These are phyloP conservation scores for Chaetomium strumarium DNA, from an alignment of 2,329 filamentous ascomycete genomes.

Conservation along the genomic window DNA sequence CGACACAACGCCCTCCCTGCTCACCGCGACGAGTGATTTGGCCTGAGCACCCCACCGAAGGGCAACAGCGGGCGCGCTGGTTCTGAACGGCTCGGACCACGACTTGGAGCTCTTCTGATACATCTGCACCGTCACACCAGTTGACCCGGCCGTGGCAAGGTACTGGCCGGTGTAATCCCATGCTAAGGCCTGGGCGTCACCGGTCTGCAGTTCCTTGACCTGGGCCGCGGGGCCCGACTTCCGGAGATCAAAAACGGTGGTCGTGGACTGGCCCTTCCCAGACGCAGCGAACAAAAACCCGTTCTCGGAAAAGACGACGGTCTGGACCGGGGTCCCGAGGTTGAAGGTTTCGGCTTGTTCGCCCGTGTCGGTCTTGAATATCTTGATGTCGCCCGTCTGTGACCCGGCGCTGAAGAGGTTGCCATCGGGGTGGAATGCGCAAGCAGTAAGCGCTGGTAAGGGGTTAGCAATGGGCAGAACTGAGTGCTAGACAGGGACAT, in stretches of 20 bases:
- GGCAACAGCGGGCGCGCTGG: slow-evolving; percentile 61
- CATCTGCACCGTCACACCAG: slow-evolving; percentile 80
- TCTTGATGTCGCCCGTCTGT: slow-evolving; percentile 72
- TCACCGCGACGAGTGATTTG: slow-evolving; percentile 68
- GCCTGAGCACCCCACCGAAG: slow-evolving; percentile 74
- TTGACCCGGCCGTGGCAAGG: slow-evolving; percentile 72
- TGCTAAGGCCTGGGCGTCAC: slow-evolving; percentile 67
- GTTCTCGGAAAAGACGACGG: slow-evolving; percentile 87
- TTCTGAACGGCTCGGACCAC: slow-evolving; percentile 82
- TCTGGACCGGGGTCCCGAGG: slow-evolving; percentile 63
- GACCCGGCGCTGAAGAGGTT: slow-evolving; percentile 84
- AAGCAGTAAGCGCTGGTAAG: slow-evolving; percentile 61
- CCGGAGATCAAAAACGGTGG: slow-evolving; percentile 87
- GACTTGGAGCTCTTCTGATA: slow-evolving; percentile 81
- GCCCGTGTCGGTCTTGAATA: slow-evolving; percentile 81
- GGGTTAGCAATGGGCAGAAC: background rate
- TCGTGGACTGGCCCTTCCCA: slow-evolving; percentile 67
- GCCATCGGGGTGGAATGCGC: slow-evolving; percentile 93
- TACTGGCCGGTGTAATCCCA: slow-evolving; percentile 98
- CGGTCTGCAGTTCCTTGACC: slow-evolving; percentile 81
- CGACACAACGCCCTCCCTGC: slow-evolving; percentile 67
- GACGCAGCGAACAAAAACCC: slow-evolving; percentile 91
- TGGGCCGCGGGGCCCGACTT: slow-evolving; percentile 79
- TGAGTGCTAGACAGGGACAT: slow-evolving; percentile 34
- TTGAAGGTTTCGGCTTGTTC: slow-evolving; percentile 69